Percentiles rank a stretch among this genome's conserved stretches.
phyloP scores from a whole-genome alignment of 805 yeast genomes.

The Wickerhamomyces strasburgensis region DNA sequence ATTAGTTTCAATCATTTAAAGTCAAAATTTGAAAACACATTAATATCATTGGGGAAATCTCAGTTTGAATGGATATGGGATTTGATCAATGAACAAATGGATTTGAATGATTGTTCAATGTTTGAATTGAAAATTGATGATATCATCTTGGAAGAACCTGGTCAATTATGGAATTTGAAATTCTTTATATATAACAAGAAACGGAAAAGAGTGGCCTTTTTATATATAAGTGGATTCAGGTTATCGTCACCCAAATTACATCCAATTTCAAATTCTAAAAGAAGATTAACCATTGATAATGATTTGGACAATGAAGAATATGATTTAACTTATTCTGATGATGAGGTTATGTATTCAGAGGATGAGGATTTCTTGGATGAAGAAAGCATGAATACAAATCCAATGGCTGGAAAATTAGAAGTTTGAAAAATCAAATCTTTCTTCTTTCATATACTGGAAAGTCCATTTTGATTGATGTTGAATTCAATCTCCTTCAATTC shows the following conservation, averaged over 20 bases:
- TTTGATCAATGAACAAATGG: conserved; percentile 77
- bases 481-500: conserved; percentile 18
- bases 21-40: conserved; percentile 69
- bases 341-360: conserved; percentile 26
- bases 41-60: conserved; percentile 59
- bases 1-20: conserved; percentile 25
- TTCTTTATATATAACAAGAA: conserved; percentile 92
- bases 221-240: conserved; percentile 60
- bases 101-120: conserved; percentile 47
- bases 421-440: background rate
- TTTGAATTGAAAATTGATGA: conserved; percentile 53
- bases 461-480: conserved; percentile 22
- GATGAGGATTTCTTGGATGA: conserved; percentile 26
- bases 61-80: conserved; percentile 74
- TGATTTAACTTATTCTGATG: conserved; percentile 39
- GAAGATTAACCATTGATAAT: conserved; percentile 31
- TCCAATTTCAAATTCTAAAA: conserved; percentile 19
- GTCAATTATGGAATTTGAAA: conserved; percentile 47
- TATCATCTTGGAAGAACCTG: conserved; percentile 21
- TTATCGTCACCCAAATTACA: conserved; percentile 35
- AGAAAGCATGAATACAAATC: conserved; percentile 20
- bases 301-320: conserved; percentile 39
- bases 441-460: too few relatives aligned
- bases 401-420: conserved; percentile 37
- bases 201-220: conserved; percentile 83